Conservation (phyloP, 164 flowering plant genomes). For the Vitis labrusca region DNA sequence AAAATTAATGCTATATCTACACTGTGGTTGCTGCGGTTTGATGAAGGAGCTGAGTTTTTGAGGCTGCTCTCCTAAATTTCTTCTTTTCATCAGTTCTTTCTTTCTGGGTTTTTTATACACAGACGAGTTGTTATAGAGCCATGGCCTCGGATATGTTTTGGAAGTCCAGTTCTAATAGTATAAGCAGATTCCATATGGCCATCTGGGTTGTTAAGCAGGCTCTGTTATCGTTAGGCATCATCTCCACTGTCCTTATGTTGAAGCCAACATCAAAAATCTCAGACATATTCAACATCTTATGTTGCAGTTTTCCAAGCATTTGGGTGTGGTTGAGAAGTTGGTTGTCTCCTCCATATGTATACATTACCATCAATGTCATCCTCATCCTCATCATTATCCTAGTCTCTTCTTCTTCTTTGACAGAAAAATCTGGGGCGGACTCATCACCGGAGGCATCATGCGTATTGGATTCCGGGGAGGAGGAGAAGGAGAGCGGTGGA, state of each 20-base stretch:
- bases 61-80: no score
- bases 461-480: background rate
- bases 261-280: constrained; percentile 18
- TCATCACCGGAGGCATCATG: background rate
- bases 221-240: constrained; percentile 10
- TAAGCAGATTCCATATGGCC: constrained; percentile 3
- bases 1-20: no score
- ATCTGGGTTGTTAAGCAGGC: constrained; percentile 16
- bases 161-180: background rate
- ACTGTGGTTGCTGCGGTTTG: no score
- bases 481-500: background rate
- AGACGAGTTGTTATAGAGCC: background rate
- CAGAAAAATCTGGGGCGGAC: background rate
- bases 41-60: no score
- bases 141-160: constrained; percentile 1
- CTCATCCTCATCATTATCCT: constrained; percentile 24
- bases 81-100: background rate
- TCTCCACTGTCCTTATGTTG: constrained; percentile 14
- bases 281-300: background rate
- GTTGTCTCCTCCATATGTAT: constrained; percentile 27
- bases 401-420: constrained; percentile 7
- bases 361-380: constrained; percentile 18
- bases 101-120: background rate
- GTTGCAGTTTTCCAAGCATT: constrained; percentile 17
- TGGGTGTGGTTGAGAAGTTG: constrained; percentile 13